Evolutionary conservation across 106 monocot species (phyloP).

Genomic region (Posidonia australis): DNA sequence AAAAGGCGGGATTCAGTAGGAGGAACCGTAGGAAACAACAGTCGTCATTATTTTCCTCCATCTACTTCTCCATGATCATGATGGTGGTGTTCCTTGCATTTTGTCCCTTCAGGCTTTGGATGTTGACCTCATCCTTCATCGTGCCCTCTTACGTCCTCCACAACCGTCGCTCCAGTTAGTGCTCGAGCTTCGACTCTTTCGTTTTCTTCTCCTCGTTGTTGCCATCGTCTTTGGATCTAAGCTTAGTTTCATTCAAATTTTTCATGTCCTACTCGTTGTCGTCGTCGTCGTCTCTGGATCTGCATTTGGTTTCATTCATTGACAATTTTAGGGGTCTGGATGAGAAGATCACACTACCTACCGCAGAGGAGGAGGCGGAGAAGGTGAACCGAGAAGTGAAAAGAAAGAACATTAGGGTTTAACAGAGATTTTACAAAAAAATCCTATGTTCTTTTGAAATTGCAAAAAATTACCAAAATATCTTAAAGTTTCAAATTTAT

Average conservation of each 20-base stretch:
- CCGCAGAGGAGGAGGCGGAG: neutral
- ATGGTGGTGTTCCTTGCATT: constrained; percentile 34
- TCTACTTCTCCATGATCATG: constrained; percentile 26
- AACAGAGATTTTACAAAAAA: no score
- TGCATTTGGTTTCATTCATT: neutral
- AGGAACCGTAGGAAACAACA: constrained; percentile 17
- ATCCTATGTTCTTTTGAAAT: no score
- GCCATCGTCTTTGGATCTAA: no score
- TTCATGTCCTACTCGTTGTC: no score
- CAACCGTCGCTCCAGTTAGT: neutral
- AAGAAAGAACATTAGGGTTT: no score
- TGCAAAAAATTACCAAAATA: no score
- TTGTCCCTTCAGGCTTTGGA: constrained; percentile 37
- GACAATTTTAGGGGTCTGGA: neutral
- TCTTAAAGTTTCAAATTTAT: no score
- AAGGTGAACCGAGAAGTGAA: no score
- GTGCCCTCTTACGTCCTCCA: constrained; percentile 9
- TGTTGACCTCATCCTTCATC: constrained; percentile 37
- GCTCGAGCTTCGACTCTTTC: neutral
- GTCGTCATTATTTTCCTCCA: constrained; percentile 9
- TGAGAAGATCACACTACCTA: neutral
- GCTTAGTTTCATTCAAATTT: no score
- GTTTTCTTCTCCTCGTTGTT: neutral
- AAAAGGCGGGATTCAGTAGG: constrained; percentile 8
- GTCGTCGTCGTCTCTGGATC: neutral